These are phyloP conservation scores for Castanea crenata DNA, from an alignment of 306 rosid genomes.

Conservation along the genomic window DNA sequence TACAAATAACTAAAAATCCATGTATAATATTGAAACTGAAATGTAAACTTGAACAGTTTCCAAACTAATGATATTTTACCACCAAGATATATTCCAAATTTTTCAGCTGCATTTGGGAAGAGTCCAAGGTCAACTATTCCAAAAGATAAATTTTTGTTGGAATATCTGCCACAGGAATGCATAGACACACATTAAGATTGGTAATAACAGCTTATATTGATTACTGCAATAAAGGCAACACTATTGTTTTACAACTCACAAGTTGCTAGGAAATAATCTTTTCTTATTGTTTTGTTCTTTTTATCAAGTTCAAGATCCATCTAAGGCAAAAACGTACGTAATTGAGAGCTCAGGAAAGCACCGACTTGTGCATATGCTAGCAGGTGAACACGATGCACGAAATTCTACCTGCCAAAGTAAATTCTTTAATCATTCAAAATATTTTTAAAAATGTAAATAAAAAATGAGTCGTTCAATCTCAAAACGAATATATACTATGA, in stretches of 20 bases:
- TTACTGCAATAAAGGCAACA: not conserved
- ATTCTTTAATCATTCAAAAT: slow-evolving; percentile 1
- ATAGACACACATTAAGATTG: slow-evolving; percentile 17
- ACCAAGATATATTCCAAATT: slow-evolving; percentile 75
- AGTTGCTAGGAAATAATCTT: slow-evolving; percentile 1
- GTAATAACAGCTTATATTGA: slow-evolving; percentile 10
- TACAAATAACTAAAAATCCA: slow-evolving; percentile 7
- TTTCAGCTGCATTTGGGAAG: slow-evolving; percentile 88
- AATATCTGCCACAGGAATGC: slow-evolving; percentile 57
- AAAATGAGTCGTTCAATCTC: not conserved
- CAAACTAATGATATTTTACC: slow-evolving; percentile 40
- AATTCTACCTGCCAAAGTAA: slow-evolving; percentile 64
- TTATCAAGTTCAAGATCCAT: slow-evolving; percentile 1
- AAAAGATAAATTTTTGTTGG: slow-evolving; percentile 78
- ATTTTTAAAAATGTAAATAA: not conserved
- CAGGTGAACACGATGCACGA: slow-evolving; percentile 58
- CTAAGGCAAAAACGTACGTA: slow-evolving; percentile 55
- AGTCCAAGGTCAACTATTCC: slow-evolving; percentile 90
- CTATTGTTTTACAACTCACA: not conserved
- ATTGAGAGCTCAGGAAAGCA: slow-evolving; percentile 83
- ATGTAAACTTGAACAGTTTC: not conserved
- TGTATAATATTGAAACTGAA: not conserved
- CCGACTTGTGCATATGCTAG: slow-evolving; percentile 71
- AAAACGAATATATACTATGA: not conserved
- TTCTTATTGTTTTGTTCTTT: not conserved